Evolutionary conservation across 2,329 filamentous ascomycete genomes (phyloP), one percentile per base, ranked within the genome.

Genomic region (Aspergillus phoenicis): DNA sequence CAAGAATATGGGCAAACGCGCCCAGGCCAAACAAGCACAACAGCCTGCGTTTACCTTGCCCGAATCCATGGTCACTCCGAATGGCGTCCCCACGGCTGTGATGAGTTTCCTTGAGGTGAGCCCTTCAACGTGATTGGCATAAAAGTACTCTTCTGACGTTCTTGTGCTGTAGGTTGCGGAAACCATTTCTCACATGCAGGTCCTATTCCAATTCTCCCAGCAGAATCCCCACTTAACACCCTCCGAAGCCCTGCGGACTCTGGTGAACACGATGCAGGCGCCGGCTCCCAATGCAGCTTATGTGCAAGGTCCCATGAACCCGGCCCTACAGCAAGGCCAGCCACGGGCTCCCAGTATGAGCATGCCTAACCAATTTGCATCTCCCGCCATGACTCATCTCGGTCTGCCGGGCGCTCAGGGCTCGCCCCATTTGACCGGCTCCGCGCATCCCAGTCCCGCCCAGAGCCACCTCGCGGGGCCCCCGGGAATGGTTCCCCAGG

Each of bases 161-260:
- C 17, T 28, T 22, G 26, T 22, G 24, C 1, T 63, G 7, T 67
- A 89, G 86, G 82, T 88, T 62, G 85, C 84, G 61, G 87, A 89
- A 73, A 88, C 86, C 30, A 84, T 89, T 71, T 86, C 84, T 57
- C 81, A 84, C 65, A 89, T 89, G 87, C 82, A 82, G 60, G 80
- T 82, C 61, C 74, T 89, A 36, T 87, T 88, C 76, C 78, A 80
- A 53, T 85, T 82, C 65, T 84, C 84, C 24, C 80, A 84, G 59
- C 78, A 82, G 52, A 80, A 85, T 65, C 78, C 79, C 4, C 78
- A 81, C 20, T 70, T 87, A 58, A 80, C 80, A 28, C 84, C 86
- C 3, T 76, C 79, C 20, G 80, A 86, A 65, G 83, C 85, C n/a
- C 75, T 88, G 58, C 77, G 82, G 47, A 78, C 80, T 39, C 80